phyloP scores from a whole-genome alignment of 164 flowering plant species.

The Annona cherimola region DNA sequence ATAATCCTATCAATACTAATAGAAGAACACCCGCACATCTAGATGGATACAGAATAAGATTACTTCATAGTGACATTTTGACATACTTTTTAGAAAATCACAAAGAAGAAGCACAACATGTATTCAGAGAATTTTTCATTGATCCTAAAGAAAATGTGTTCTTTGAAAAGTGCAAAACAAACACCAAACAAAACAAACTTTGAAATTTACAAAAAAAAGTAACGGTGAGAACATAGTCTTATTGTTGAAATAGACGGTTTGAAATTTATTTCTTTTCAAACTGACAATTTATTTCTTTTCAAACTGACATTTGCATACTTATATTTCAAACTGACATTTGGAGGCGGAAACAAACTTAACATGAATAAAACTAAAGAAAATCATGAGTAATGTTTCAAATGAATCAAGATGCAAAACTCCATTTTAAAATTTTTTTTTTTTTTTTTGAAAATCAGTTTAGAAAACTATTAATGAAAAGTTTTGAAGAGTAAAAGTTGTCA shows the following conservation, averaged over 20 bases:
- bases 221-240: background rate
- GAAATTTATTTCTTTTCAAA: background rate
- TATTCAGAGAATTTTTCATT: background rate
- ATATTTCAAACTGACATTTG: background rate
- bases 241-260: background rate
- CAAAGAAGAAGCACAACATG: background rate
- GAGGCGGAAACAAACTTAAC: background rate
- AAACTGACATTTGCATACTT: too few species aligned
- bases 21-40: constrained; percentile 10
- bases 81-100: background rate
- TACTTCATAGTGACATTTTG: background rate
- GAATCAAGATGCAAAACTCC: background rate
- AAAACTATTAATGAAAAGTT: too few species aligned
- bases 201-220: background rate
- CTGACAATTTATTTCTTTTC: too few species aligned
- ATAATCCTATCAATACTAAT: constrained; percentile 20
- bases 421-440: too few species aligned
- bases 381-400: background rate
- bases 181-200: background rate
- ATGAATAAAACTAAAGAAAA: background rate
- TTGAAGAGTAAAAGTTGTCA: too few species aligned
- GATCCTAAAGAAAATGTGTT: background rate
- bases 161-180: background rate
- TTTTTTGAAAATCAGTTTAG: too few species aligned
- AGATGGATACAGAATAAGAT: background rate